These are phyloP conservation scores for Microbotryomycetes sp. DNA, from an alignment of 1,284 basidiomycete genomes.

Conservation along the genomic window DNA sequence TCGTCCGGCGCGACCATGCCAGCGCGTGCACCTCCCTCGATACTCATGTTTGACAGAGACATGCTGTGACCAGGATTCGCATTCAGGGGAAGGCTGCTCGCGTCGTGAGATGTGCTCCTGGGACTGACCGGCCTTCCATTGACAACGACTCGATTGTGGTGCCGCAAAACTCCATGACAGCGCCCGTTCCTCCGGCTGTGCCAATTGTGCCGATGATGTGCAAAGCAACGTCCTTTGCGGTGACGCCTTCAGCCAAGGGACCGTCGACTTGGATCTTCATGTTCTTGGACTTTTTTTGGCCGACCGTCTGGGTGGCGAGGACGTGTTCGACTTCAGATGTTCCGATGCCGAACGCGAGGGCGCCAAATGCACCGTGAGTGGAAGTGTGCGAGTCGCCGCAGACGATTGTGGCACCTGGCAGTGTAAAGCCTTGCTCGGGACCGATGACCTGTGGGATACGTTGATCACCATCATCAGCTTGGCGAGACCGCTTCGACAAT, in stretches of 20 bases:
- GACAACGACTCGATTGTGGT: slow-evolving; percentile 83
- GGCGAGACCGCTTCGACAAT: no score
- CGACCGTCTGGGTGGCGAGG: slow-evolving; percentile 85
- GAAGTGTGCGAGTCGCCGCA: slow-evolving; percentile 91
- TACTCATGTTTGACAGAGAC: slow-evolving; percentile 98
- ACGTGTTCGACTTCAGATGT: slow-evolving; percentile 97
- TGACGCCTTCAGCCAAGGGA: slow-evolving; percentile 74
- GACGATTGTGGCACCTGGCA: slow-evolving; percentile 90
- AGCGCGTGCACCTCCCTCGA: slow-evolving; percentile 81
- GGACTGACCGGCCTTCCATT: slow-evolving; percentile 63
- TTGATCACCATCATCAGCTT: background rate
- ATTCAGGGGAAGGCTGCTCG: background rate
- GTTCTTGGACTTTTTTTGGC: slow-evolving; percentile 89
- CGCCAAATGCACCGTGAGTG: slow-evolving; percentile 89
- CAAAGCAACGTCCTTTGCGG: slow-evolving; percentile 88
- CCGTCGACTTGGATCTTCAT: slow-evolving; percentile 92
- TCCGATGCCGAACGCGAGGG: slow-evolving; percentile 91
- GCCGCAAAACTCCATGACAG: slow-evolving; percentile 88
- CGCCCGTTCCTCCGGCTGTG: slow-evolving; percentile 87
- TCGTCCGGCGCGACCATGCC: slow-evolving; percentile 95
- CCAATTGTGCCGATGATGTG: slow-evolving; percentile 92
- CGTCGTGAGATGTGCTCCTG: background rate
- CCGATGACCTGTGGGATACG: slow-evolving; percentile 57
- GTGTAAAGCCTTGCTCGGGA: slow-evolving; percentile 88
- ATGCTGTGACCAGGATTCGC: slow-evolving; percentile 48